These are phyloP conservation scores for Metschnikowia santaceciliae DNA, from an alignment of 805 yeast genomes.

Conservation along the genomic window DNA sequence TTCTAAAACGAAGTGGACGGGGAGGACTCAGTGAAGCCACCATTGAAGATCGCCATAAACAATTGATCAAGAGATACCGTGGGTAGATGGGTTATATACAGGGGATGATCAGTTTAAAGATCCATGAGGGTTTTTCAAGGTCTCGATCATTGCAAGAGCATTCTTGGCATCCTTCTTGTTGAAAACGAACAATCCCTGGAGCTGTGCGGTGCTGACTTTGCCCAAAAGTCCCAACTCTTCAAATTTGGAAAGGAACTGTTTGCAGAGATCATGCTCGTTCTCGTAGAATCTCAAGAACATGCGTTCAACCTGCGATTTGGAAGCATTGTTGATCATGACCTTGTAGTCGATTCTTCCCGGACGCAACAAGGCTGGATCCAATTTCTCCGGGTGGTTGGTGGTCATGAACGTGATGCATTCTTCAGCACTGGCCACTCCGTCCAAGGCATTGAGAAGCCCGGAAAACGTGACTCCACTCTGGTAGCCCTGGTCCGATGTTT, in stretches of 20 bases:
- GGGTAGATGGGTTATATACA: conserved; percentile 21
- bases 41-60: conserved; percentile 32
- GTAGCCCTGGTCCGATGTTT: conserved; percentile 71
- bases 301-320: conserved; percentile 66
- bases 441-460: conserved; percentile 88
- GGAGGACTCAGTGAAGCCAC: conserved; percentile 37
- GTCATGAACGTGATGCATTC: conserved; percentile 97
- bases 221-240: conserved; percentile 39
- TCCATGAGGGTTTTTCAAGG: conserved; percentile 31
- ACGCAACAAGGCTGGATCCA: conserved; percentile 89
- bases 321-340: conserved; percentile 81
- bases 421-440: conserved; percentile 97
- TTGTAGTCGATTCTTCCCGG: conserved; percentile 94
- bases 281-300: conserved; percentile 91
- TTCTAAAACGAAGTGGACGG: conserved; percentile 34
- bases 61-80: conserved; percentile 31
- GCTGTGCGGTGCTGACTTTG: conserved; percentile 81
- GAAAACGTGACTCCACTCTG: conserved; percentile 91
- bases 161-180: conserved; percentile 77
- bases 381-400: conserved; percentile 90
- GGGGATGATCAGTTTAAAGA: conserved; percentile 3
- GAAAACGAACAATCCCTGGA: conserved; percentile 93
- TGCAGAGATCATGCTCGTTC: conserved; percentile 49
- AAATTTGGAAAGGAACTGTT: conserved; percentile 46
- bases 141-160: conserved; percentile 64